These are phyloP conservation scores for Sclerotinia spermophila DNA, from an alignment of 2,329 filamentous ascomycete genomes.

Conservation along the genomic window DNA sequence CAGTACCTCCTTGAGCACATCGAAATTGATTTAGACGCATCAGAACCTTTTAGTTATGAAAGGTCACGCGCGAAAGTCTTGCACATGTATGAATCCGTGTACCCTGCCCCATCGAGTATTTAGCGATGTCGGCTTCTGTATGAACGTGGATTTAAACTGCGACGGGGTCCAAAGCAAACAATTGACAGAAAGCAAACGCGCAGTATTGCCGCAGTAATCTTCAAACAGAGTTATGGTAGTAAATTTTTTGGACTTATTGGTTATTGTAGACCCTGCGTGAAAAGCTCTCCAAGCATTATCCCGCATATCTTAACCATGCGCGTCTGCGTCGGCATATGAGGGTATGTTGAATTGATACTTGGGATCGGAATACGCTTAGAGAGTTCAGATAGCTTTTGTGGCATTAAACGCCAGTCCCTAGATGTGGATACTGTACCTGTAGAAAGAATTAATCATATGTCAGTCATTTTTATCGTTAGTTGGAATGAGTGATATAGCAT, in stretches of 20 bases:
- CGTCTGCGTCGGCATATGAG: background rate
- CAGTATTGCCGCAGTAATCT: background rate
- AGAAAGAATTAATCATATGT: background rate
- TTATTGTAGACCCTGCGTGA: background rate
- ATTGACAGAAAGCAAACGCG: background rate
- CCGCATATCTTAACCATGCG: background rate
- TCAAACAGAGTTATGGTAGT: background rate
- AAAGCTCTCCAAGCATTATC: background rate
- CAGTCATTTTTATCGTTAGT: background rate
- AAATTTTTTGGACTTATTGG: too few species aligned
- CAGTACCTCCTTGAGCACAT: background rate
- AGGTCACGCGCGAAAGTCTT: background rate
- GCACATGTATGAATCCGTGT: too few species aligned
- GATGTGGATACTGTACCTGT: background rate
- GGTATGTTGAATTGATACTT: background rate
- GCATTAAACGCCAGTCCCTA: background rate
- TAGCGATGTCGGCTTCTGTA: background rate
- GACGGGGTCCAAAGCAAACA: background rate
- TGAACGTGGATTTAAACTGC: background rate
- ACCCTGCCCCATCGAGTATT: background rate
- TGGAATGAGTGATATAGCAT: rapidly evolving
- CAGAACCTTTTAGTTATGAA: background rate
- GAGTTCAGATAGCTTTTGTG: background rate
- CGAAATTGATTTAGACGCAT: background rate
- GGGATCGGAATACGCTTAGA: background rate